A percentile compares a stretch with the other conserved stretches of the same genome.
phyloP scores from a whole-genome alignment of 1,284 basidiomycete species.

The Athelia psychrophila region DNA sequence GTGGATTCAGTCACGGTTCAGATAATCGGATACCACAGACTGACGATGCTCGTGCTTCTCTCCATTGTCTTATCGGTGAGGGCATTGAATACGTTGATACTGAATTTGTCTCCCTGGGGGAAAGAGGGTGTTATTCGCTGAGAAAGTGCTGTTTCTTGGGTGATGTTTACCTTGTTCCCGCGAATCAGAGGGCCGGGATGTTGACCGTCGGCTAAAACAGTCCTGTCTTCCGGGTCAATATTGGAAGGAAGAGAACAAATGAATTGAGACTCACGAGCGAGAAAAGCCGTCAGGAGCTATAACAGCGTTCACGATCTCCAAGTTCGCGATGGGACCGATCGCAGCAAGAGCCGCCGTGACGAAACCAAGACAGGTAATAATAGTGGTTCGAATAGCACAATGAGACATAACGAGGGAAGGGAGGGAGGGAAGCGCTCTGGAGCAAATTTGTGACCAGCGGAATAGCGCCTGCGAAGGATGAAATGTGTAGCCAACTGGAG shows the following conservation, averaged over 20 bases:
- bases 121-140: neutral
- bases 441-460: too few species aligned
- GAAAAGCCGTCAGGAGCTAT: neutral
- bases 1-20: neutral
- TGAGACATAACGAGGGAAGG: too few species aligned
- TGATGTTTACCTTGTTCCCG: neutral
- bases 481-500: too few species aligned
- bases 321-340: neutral
- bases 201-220: neutral
- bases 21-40: slow-evolving; percentile 1
- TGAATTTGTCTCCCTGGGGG: slow-evolving; percentile 26
- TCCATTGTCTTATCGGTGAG: slow-evolving; percentile 30
- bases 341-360: neutral
- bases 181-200: neutral
- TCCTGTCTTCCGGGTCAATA: neutral
- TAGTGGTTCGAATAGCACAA: too few species aligned
- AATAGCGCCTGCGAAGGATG: too few species aligned
- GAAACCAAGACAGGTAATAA: too few species aligned
- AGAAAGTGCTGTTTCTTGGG: neutral
- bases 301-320: neutral
- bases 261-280: neutral
- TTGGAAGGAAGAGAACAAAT: neutral
- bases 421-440: too few species aligned
- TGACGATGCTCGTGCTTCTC: slow-evolving; percentile 29
- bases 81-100: slow-evolving; percentile 29